Evolutionary conservation across 441 rosid species (phyloP), one percentile per base, ranked within the genome.

Genomic region (Breynia disticha): DNA sequence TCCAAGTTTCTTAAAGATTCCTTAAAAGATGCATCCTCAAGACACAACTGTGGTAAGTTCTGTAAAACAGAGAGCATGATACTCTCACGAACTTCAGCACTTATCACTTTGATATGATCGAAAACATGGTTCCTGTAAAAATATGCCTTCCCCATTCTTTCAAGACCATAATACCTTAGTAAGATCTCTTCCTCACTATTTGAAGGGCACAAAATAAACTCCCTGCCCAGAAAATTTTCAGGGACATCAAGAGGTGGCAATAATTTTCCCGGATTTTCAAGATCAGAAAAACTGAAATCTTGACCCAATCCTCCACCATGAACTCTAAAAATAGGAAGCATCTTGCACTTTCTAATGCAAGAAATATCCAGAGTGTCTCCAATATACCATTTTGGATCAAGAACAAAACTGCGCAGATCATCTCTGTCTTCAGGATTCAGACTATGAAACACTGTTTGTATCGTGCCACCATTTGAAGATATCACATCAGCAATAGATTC

Each of bases 341-440:
- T 74, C 77, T 71, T 80, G 80, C 97, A 84, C 66, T 67, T 81
- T 61, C 76, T 79, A 68, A 83, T 70, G 73, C 69, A 52, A 59
- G 69, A 67, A 55, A 74, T 82, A 44, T 77, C 81, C 59, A 73
- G 62, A 59, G 21, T 64, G 38, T 67, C 79, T 69, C 83, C 90
- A 48, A 76, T 59, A 67, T 86, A 84, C 99, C 99, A 86, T 73
- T 83, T 89, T 56, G 86, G 83, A 74, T 83, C 82, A 61, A 93
- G 82, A 66, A 93, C 80, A 79, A 76, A 89, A 22, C 54, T 64
- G 16, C 96, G 84, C 62, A 93, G 90, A 65, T 76, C 94, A 70
- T 84, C 90, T 71, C 71, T 93, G 60, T 86, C 96, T 71, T 84
- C 87, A 55, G 63, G 72, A 53, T 58, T 62, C 68, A 88, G 68